phyloP scores from a whole-genome alignment of 2,329 filamentous ascomycete genomes.

The Pseudovirgaria hyperparasitica region DNA sequence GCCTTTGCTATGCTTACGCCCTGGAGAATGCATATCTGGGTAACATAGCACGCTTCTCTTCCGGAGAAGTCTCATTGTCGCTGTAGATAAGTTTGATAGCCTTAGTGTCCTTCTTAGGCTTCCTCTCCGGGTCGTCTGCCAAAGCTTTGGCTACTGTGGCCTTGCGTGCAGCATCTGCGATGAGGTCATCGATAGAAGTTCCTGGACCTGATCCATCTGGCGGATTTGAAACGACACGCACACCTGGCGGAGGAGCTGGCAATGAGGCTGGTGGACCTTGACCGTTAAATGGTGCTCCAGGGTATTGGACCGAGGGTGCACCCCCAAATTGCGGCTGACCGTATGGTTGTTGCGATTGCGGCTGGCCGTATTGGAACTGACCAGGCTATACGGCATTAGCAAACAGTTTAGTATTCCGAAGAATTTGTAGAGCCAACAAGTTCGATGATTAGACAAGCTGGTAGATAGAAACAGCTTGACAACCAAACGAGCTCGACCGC shows the following conservation, averaged over 20 bases:
- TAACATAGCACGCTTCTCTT: conserved; percentile 77
- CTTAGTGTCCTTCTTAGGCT: conserved; percentile 48
- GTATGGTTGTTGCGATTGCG: conserved; percentile 3
- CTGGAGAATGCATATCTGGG: conserved; percentile 65
- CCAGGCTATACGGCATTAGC: conserved; percentile 6
- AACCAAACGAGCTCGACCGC: background rate
- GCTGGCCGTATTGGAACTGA: conserved; percentile 31
- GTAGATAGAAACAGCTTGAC: too few species aligned
- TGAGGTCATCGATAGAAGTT: conserved; percentile 38
- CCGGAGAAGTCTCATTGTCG: conserved; percentile 66
- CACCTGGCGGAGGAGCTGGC: conserved; percentile 8
- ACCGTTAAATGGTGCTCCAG: too few species aligned
- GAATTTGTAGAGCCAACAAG: too few species aligned
- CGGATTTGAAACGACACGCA: conserved; percentile 3
- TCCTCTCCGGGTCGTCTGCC: conserved; percentile 17
- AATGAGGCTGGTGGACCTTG: conserved; percentile 16
- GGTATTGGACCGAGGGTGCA: conserved; percentile 40
- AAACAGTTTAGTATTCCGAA: background rate
- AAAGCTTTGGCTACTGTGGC: conserved; percentile 23
- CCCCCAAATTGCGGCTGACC: conserved; percentile 19
- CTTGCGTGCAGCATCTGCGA: conserved; percentile 34
- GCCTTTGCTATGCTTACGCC: too few species aligned
- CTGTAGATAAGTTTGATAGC: conserved; percentile 61
- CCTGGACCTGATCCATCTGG: conserved; percentile 13
- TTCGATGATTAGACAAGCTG: too few species aligned